These are phyloP conservation scores for Colletotrichum sp. DNA, from an alignment of 2,329 filamentous ascomycete species.

Conservation along the genomic window DNA sequence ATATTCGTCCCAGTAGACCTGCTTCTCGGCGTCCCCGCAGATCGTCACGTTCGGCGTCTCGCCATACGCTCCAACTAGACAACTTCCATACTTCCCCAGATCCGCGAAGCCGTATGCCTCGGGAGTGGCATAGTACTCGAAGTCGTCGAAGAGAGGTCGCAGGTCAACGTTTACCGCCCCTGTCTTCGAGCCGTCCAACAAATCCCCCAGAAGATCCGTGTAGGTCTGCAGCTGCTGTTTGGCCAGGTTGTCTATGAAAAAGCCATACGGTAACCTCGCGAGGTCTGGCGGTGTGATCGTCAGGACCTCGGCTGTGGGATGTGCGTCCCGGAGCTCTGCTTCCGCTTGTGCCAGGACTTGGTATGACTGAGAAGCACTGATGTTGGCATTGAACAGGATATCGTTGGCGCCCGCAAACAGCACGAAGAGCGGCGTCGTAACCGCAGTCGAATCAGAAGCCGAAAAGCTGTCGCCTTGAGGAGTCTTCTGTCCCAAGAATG, in stretches of 20 bases:
- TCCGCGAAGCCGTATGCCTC: background rate
- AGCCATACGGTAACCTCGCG: background rate
- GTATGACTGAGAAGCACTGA: conserved; percentile 11
- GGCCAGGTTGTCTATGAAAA: background rate
- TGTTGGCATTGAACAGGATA: conserved; percentile 9
- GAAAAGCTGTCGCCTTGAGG: background rate
- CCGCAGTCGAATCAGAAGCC: background rate
- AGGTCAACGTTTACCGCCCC: background rate
- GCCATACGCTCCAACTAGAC: conserved; percentile 2
- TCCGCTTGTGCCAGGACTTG: background rate
- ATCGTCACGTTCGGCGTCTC: conserved; percentile 14
- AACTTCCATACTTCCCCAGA: conserved; percentile 13
- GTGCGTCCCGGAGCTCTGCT: background rate
- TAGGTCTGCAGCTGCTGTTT: background rate
- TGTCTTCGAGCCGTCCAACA: background rate
- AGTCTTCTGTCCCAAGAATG: background rate
- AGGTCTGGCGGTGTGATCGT: conserved; percentile 9
- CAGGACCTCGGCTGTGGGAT: background rate
- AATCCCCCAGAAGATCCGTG: background rate
- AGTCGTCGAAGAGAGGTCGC: conserved; percentile 5
- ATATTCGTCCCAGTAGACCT: conserved; percentile 18
- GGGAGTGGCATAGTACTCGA: conserved; percentile 11
- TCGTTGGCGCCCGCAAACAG: conserved; percentile 9
- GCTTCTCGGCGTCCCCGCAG: background rate
- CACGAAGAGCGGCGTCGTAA: background rate